These are phyloP conservation scores for Carpinus fangiana DNA, from an alignment of 306 rosid species.

Conservation along the genomic window DNA sequence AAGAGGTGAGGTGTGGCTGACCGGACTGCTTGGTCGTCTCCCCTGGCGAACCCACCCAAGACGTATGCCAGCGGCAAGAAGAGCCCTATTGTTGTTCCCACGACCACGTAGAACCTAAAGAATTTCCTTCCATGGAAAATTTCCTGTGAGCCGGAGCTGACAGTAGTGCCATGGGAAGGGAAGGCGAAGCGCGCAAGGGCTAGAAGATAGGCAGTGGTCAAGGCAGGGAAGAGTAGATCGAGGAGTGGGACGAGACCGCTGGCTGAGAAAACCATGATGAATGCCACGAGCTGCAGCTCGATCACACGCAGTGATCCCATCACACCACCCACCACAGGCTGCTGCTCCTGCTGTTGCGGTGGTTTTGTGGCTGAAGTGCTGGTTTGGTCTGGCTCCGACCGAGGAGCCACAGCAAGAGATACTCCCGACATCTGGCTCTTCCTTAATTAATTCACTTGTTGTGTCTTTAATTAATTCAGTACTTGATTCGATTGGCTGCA, in stretches of 20 bases:
- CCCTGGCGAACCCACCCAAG: constrained; percentile 83
- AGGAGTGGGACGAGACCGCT: constrained; percentile 80
- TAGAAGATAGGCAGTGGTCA: constrained; percentile 60
- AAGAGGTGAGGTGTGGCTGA: constrained; percentile 82
- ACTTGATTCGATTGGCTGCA: no score
- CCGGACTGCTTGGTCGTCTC: constrained; percentile 77
- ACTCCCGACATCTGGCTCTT: constrained; percentile 58
- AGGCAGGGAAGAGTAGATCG: constrained; percentile 64
- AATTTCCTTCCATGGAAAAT: constrained; percentile 50
- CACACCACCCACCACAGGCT: constrained; percentile 34
- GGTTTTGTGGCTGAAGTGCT: neutral
- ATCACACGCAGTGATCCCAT: constrained; percentile 81
- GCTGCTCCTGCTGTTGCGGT: constrained; percentile 17
- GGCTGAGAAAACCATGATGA: constrained; percentile 80
- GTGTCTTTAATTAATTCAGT: no score
- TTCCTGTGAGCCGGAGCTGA: constrained; percentile 30
- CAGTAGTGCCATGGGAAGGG: constrained; percentile 37
- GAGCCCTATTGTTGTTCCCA: constrained; percentile 68
- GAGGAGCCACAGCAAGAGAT: constrained; percentile 52
- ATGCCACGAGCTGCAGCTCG: constrained; percentile 86
- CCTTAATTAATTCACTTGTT: neutral
- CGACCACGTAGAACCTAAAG: constrained; percentile 60
- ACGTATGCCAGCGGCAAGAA: constrained; percentile 82
- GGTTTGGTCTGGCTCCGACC: constrained; percentile 33
- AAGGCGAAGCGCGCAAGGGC: constrained; percentile 63